Conservation (phyloP, 768 basidiomycete species). For the Pholiota conissans region DNA sequence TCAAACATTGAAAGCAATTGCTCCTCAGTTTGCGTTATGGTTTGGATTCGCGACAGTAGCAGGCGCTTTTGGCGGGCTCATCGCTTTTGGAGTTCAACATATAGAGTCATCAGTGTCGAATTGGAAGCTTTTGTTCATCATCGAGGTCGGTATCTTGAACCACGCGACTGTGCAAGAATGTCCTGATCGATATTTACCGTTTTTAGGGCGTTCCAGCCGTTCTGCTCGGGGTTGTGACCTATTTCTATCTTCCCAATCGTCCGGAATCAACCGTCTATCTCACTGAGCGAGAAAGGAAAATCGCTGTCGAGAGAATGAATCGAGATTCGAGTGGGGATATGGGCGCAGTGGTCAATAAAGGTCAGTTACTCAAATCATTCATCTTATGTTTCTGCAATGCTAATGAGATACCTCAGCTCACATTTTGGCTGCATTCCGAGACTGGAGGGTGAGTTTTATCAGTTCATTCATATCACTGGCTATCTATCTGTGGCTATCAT, state of each 20-base stretch:
- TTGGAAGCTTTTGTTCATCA: constrained; percentile 70
- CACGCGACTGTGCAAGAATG: not conserved
- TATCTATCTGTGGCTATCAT: not conserved
- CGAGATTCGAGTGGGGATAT: constrained; percentile 65
- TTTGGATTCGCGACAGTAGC: constrained; percentile 85
- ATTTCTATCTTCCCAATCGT: constrained; percentile 63
- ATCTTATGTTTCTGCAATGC: constrained; percentile 2
- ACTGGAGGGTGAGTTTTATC: constrained; percentile 62
- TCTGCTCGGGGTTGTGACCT: constrained; percentile 54
- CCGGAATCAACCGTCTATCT: constrained; percentile 70
- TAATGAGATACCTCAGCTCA: constrained; percentile 47
- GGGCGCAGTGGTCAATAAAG: constrained; percentile 63
- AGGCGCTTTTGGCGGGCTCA: constrained; percentile 82
- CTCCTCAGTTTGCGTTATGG: constrained; percentile 65
- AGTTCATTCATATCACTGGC: not conserved
- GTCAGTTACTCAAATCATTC: constrained; percentile 29
- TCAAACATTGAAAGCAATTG: not conserved
- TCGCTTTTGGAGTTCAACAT: constrained; percentile 79
- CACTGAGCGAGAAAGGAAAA: constrained; percentile 49
- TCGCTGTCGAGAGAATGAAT: constrained; percentile 69
- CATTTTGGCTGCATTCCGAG: constrained; percentile 58
- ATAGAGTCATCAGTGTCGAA: constrained; percentile 45
- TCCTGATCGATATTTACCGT: not conserved
- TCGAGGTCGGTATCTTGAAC: constrained; percentile 56
- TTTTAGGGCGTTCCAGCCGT: constrained; percentile 68